phyloP scores from a whole-genome alignment of 306 rosid species.

The Myrica gale region DNA sequence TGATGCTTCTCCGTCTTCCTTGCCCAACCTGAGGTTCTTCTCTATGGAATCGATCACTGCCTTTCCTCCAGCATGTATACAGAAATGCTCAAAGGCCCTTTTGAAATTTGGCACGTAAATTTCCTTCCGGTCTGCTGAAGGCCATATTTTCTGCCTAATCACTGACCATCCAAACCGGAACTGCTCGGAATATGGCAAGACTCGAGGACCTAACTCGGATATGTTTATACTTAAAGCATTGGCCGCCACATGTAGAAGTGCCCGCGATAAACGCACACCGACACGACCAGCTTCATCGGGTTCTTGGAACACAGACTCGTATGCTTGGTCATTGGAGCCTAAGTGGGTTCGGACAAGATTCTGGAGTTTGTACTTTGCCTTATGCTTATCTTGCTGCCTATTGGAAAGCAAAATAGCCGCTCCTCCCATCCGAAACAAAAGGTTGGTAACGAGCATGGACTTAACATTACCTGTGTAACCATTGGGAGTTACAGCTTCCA shows the following conservation, averaged over 20 bases:
- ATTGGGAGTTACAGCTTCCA: conserved; percentile 60
- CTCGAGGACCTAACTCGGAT: conserved; percentile 45
- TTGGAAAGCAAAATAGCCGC: conserved; percentile 63
- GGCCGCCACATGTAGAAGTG: conserved; percentile 51
- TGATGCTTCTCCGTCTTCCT: conserved; percentile 68
- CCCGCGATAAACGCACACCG: conserved; percentile 53
- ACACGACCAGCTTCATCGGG: conserved; percentile 44
- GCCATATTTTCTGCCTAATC: conserved; percentile 38
- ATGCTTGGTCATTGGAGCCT: conserved; percentile 56
- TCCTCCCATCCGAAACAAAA: conserved; percentile 70
- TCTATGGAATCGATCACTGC: conserved; percentile 57
- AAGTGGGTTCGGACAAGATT: conserved; percentile 60
- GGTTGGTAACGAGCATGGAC: conserved; percentile 61
- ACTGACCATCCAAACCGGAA: conserved; percentile 36
- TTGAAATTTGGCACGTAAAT: conserved; percentile 53
- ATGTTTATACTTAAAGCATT: conserved; percentile 56
- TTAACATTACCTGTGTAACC: conserved; percentile 48
- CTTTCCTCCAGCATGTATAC: conserved; percentile 81
- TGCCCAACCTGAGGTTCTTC: conserved; percentile 47
- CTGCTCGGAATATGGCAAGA: conserved; percentile 67
- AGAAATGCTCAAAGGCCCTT: conserved; percentile 66
- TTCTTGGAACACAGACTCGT: conserved; percentile 53
- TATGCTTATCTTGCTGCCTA: conserved; percentile 43
- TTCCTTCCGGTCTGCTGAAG: conserved; percentile 23
- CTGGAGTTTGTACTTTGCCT: conserved; percentile 60